These are phyloP conservation scores for Oryza glumipatula DNA, from an alignment of 176 grass and related monocot genomes.

Conservation along the genomic window DNA sequence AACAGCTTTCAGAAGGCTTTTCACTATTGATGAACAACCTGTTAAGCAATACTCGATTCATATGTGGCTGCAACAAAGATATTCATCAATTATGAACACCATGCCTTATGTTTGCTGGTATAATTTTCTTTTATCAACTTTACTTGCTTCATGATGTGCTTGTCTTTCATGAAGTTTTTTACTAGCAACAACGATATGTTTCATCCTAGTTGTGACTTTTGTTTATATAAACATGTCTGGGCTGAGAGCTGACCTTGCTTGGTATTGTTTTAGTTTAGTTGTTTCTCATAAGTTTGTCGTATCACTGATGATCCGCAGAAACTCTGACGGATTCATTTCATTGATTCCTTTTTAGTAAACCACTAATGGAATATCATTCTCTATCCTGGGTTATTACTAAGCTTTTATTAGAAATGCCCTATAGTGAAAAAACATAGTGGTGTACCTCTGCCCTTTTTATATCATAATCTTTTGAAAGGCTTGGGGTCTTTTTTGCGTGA, in stretches of 20 bases:
- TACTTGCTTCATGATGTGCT: slow-evolving; percentile 2
- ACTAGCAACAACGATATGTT: slow-evolving; percentile 2
- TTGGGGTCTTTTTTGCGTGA: neutral
- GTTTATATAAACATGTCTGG: neutral
- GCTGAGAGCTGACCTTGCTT: neutral
- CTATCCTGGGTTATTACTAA: neutral
- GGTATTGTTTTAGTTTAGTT: slow-evolving; percentile 1
- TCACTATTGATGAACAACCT: slow-evolving; percentile 47
- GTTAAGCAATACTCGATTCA: slow-evolving; percentile 44
- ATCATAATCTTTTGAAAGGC: neutral
- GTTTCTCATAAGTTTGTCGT: neutral
- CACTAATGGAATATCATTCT: neutral
- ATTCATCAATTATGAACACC: slow-evolving; percentile 16
- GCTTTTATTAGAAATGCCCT: neutral
- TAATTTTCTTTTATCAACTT: slow-evolving; percentile 27
- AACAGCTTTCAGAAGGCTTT: slow-evolving; percentile 39
- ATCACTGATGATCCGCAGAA: neutral
- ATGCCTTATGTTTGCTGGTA: slow-evolving; percentile 1
- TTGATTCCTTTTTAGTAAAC: slow-evolving; percentile 8
- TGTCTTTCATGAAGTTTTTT: slow-evolving; percentile 10
- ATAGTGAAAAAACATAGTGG: neutral
- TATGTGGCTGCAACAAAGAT: slow-evolving; percentile 36
- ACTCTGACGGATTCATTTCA: neutral
- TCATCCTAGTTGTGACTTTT: slow-evolving; percentile 2
- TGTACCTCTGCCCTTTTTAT: neutral